Percentiles rank a stretch among this genome's conserved stretches.
Evolutionary conservation across 495 filamentous ascomycete species (phyloP).

Genomic region (Lophium mytilinum): DNA sequence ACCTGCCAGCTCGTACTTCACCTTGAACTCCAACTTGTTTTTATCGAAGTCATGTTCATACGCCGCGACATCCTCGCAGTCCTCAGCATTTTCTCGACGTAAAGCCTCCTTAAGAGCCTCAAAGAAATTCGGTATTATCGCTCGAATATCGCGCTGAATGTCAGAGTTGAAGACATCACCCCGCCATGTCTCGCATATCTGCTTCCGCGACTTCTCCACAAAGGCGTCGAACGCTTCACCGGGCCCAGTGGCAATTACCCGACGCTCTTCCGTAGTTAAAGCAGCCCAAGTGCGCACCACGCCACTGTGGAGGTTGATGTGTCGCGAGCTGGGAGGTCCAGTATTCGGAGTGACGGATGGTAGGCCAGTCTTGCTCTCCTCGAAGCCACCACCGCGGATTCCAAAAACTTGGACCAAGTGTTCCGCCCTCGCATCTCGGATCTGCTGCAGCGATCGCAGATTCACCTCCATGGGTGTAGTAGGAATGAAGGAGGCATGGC

Average conservation of each 20-base stretch:
- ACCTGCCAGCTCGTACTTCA: constrained; percentile 4
- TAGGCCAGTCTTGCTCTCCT: constrained; percentile 17
- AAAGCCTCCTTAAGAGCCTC: constrained; percentile 6
- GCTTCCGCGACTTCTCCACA: not conserved
- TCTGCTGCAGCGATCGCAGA: not conserved
- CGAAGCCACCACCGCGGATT: constrained; percentile 9
- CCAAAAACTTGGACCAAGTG: constrained; percentile 22
- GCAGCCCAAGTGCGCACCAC: constrained; percentile 17
- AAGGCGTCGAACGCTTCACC: constrained; percentile 4
- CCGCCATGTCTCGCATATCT: constrained; percentile 7
- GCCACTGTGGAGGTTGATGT: constrained; percentile 23
- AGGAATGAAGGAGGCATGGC: constrained; percentile 13
- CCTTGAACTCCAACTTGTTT: constrained; percentile 11
- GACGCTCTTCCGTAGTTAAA: not conserved
- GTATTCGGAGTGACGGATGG: constrained; percentile 14
- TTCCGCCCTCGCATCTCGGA: constrained; percentile 17
- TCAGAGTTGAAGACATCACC: constrained; percentile 6
- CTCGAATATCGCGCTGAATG: constrained; percentile 2
- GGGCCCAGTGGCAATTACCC: not conserved
- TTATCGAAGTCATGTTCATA: constrained; percentile 14
- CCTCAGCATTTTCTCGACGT: constrained; percentile 1
- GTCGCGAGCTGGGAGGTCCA: constrained; percentile 14
- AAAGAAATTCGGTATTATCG: constrained; percentile 14
- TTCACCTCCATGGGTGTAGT: not conserved
- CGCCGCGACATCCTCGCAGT: constrained; percentile 4